Conservation (phyloP, 2,329 filamentous ascomycete species). For the Cadophora sp. region DNA sequence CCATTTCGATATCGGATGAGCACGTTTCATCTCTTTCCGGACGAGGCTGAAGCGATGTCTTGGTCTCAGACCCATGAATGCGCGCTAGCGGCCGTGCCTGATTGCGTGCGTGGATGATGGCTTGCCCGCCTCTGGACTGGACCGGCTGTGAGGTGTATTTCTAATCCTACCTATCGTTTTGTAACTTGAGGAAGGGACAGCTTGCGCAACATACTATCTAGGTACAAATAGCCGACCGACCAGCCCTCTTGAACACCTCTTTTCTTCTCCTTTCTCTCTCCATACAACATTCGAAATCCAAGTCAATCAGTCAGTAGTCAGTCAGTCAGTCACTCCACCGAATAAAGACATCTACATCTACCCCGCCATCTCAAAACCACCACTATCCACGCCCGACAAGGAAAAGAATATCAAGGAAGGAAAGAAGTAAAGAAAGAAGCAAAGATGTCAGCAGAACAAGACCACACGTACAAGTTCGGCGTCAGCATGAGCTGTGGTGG, state of each 20-base stretch:
- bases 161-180: background rate
- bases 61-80: background rate
- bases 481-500: slow-evolving; percentile 94
- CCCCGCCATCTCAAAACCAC: background rate
- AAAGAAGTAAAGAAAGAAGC: background rate
- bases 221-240: background rate
- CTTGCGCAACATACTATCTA: too few species aligned
- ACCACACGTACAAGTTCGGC: slow-evolving; percentile 93
- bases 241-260: background rate
- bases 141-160: background rate
- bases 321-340: background rate
- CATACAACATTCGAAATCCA: background rate
- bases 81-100: slow-evolving; percentile 20
- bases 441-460: slow-evolving; percentile 58
- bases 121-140: background rate
- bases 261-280: background rate
- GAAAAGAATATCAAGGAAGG: background rate
- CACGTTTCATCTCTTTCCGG: slow-evolving; percentile 10
- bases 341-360: background rate
- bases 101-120: slow-evolving; percentile 10
- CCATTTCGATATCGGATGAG: background rate
- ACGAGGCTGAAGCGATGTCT: background rate
- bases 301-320: background rate
- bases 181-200: background rate
- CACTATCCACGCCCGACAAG: too few species aligned